Evolutionary conservation across 208 protist genomes (phyloP), one percentile per base, ranked within the genome.

Genomic region (Leishmania gerbilli): DNA sequence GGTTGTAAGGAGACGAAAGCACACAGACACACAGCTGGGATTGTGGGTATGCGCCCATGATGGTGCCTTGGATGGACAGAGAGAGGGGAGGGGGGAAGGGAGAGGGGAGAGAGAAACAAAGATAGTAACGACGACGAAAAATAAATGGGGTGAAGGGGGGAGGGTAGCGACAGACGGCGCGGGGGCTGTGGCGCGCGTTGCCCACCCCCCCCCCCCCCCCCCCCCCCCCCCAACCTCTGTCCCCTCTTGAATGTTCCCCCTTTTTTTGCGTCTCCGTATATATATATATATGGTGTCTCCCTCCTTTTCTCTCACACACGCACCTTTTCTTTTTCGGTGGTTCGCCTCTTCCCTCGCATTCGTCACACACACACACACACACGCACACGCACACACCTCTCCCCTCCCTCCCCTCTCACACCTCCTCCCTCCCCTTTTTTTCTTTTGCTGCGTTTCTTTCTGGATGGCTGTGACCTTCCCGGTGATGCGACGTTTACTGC

Each of bases 361-460:
- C 1, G 1, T 37, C 37, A 37, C 37, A 37, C 37, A 0, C 37
- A 37, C 37, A 37, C 37, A 37, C 37, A 37, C 37, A 34, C 47
- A 8, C 56, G 2, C 24, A 34, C 37, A 37, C 37, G 1, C 37
- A 34, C 47, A 8, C 56, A 15, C 24, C 19, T 0, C 34, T 34
- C 34, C 0, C 34, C 34, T 34, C 34, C 34, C 34, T 34, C 34
- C 34, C 34, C 34, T 0, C 34, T 34, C 34, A 0, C 34, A 0
- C 0, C 34, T 34, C 34, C 34, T 11, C 0, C 8, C 7, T 47
- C 45, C 9, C 45, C 45, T 6, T 8, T 0, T 42, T 42, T 34
- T 53, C 42, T 42, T 31, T 71, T 19, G 60, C 65, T 67, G 53
- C 47, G 19, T 71, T 62, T 80, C 49, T 58, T 74, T 69, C 5